Base-by-base conservation (phyloP, 2,329 filamentous ascomycete species). In the Plectosphaerella plurivora region DNA sequence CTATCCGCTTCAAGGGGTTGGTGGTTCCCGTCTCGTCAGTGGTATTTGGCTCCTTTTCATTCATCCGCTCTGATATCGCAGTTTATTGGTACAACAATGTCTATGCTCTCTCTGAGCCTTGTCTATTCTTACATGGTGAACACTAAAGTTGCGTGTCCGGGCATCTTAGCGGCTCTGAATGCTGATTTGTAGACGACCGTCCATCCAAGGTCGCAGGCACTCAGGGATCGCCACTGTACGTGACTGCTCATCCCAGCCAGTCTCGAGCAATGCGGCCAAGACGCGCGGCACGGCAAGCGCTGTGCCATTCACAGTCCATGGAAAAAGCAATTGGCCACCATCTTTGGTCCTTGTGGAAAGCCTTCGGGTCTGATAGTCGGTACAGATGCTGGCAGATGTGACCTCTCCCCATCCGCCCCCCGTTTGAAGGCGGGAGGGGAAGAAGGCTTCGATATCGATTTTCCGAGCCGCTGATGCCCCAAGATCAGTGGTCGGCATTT, bases 281-380 rank as follows among this genome's bases (percentile, higher is more conserved):
- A 99, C 88, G 50, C 94, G 80, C 4, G 94, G 94, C 37, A 97
- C 87, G 1, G 94, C 94, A 62, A 97, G 76, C 1, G 93, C 94
- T 2, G 94, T 99, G 1, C 93, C 95, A 66, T 99, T 99, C 37
- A 96, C 78, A 0, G 94, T 99, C 73, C 89, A 91, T 14, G 92
- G 91, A 67, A 91, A 97, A 2, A 78, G 76, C 41, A 87, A 71
- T 64, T 79, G 83, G 41, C 71, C 71, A 49, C 71, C 73, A 12
- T 77, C 56, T 56, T 86, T 84, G 45, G 89, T 75, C 41, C 88
- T 81, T 14, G 94, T 97, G 25, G 83, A 86, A 36, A 99, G 75
- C 15, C 94, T 81, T 25, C 94, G 80, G 24, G 82, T 88, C 74
- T 99, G 94, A 71, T 97, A 99, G 69, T 99, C 94, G 2, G 90